phyloP scores from a whole-genome alignment of 805 yeast species.

The Candida krabiensis region DNA sequence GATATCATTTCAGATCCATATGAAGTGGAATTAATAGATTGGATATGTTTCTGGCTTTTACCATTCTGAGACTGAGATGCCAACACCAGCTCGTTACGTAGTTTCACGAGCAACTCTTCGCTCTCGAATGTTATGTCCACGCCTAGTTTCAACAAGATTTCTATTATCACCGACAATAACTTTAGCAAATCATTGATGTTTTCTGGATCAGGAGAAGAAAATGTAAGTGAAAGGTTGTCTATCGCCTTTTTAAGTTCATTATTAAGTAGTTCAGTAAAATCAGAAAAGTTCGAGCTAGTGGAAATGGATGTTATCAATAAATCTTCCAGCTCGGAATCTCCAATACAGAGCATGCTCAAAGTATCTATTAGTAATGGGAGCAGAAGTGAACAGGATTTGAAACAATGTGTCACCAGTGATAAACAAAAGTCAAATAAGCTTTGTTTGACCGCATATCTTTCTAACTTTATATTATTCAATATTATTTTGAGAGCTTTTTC shows the following conservation, averaged over 20 bases:
- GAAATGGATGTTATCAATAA: slow-evolving; percentile 17
- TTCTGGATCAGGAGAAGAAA: slow-evolving; percentile 29
- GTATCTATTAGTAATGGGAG: slow-evolving; percentile 37
- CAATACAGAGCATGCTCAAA: slow-evolving; percentile 19
- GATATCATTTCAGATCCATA: slow-evolving; percentile 24
- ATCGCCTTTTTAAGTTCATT: slow-evolving; percentile 15
- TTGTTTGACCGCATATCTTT: slow-evolving; percentile 34
- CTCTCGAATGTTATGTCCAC: slow-evolving; percentile 4
- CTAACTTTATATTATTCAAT: slow-evolving; percentile 19
- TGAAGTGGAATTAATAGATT: slow-evolving; percentile 6
- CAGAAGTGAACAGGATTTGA: slow-evolving; percentile 35
- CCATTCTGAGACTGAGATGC: slow-evolving; percentile 7
- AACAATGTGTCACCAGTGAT: slow-evolving; percentile 32
- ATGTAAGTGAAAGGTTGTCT: slow-evolving; percentile 14
- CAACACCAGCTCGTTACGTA: slow-evolving; percentile 18
- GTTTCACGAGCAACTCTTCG: slow-evolving; percentile 2
- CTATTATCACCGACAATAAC: slow-evolving; percentile 12
- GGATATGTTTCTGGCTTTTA: background rate
- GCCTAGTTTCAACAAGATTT: slow-evolving; percentile 8
- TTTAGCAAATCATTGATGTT: slow-evolving; percentile 15
- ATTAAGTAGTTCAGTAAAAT: slow-evolving; percentile 7
- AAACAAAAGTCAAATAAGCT: slow-evolving; percentile 33
- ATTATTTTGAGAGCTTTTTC: slow-evolving; percentile 43
- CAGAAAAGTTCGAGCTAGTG: slow-evolving; percentile 9
- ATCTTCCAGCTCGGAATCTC: slow-evolving; percentile 12